Conservation (phyloP, 805 yeast genomes). For the Candida pini region DNA sequence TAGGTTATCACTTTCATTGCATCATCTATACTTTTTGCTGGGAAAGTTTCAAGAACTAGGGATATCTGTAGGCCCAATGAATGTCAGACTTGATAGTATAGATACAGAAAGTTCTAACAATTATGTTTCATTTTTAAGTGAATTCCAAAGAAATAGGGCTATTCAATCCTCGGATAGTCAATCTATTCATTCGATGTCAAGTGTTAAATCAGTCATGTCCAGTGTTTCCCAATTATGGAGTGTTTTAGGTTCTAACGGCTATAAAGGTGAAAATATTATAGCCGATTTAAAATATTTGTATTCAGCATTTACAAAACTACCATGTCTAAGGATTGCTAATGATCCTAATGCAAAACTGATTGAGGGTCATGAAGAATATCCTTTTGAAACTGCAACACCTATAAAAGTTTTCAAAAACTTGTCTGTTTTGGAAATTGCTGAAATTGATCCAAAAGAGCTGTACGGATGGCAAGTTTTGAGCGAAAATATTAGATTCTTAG, state of each 20-base stretch:
- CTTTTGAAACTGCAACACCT: conserved; percentile 67
- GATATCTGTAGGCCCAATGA: conserved; percentile 54
- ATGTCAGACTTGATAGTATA: conserved; percentile 52
- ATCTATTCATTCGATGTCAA: conserved; percentile 54
- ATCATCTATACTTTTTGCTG: conserved; percentile 57
- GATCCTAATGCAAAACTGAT: conserved; percentile 54
- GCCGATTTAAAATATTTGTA: conserved; percentile 49
- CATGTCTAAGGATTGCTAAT: conserved; percentile 56
- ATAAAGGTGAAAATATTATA: conserved; percentile 36
- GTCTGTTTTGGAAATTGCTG: conserved; percentile 54
- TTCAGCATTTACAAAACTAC: conserved; percentile 59
- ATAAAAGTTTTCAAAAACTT: conserved; percentile 55
- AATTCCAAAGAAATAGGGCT: conserved; percentile 37
- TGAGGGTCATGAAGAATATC: conserved; percentile 61
- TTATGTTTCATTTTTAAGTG: conserved; percentile 55
- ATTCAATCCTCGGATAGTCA: conserved; percentile 31
- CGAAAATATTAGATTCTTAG: conserved; percentile 49
- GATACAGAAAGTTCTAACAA: conserved; percentile 43
- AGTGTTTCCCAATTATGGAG: conserved; percentile 39
- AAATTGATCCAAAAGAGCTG: conserved; percentile 57
- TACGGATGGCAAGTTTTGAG: conserved; percentile 60
- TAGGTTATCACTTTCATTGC: conserved; percentile 52
- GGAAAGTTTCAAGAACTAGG: conserved; percentile 48
- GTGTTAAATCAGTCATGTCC: conserved; percentile 49
- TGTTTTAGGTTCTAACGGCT: conserved; percentile 31